phyloP scores from a whole-genome alignment of 1,284 basidiomycete species.

The Fomitiporia mediterranea region DNA sequence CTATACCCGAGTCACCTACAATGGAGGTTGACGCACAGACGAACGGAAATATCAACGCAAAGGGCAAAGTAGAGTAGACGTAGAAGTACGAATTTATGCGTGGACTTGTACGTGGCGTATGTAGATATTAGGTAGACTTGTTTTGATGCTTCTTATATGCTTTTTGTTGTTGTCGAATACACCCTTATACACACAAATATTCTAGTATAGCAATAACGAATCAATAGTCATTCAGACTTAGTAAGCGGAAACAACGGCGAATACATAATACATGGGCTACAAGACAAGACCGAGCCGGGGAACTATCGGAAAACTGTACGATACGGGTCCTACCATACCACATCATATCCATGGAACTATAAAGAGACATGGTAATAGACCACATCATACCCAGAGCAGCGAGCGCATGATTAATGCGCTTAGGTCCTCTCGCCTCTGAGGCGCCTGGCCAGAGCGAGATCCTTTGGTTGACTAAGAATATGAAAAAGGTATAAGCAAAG shows the following conservation, averaged over 20 bases:
- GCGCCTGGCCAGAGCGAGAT: slow-evolving; percentile 84
- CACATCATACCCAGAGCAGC: not conserved
- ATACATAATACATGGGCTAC: slow-evolving; percentile 7
- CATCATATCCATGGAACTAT: no score
- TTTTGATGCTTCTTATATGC: no score
- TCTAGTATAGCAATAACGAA: no score
- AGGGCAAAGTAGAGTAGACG: no score
- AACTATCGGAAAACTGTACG: not conserved
- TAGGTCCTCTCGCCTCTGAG: slow-evolving; percentile 87
- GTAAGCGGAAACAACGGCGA: not conserved
- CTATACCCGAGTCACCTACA: not conserved
- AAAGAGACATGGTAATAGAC: not conserved
- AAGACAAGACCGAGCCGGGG: not conserved
- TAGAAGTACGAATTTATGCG: no score
- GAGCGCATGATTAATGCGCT: slow-evolving; percentile 25
- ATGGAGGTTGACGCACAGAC: not conserved
- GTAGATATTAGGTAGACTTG: no score
- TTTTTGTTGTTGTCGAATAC: no score
- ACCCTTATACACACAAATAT: no score
- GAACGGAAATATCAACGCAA: not conserved
- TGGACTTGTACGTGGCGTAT: no score
- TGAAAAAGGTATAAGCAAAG: slow-evolving; percentile 20
- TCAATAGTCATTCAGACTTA: no score
- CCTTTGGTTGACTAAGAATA: slow-evolving; percentile 66
- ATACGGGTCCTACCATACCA: not conserved